Base-by-base conservation (phyloP, 768 basidiomycete species). In the Tylopilus subfusipes region DNA sequence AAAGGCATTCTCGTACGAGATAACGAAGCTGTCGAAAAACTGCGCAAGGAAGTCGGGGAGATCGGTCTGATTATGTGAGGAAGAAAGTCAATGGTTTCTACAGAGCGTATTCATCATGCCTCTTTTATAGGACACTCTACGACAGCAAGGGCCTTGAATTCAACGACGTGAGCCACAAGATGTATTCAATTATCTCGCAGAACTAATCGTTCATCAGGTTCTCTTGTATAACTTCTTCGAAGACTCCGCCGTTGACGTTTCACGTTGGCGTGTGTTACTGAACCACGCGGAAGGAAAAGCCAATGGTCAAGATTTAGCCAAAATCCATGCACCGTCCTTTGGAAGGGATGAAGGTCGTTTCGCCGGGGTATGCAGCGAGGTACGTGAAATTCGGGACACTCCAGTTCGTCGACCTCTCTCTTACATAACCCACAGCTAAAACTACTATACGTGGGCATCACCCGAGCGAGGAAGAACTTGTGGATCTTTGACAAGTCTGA, bases 201-300 rank as follows among this genome's bases (percentile, higher is more conserved):
- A 55, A 53, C 47, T 59, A 19, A 58, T 31, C 10, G 2, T 25
- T 19, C 11, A 40, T 42, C 52, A 88, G 86, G 86, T 90, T 5
- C 73, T 90, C 4, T 61, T 90, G 12, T 89, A 84, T 60, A 83
- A 90, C 57, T 89, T 89, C 68, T 90, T 90, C 59, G 76, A 81
- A 25, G 84, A 86, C 58, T 90, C 88, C 0, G 60, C 63, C 0
- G 68, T 79, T 2, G 77, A 77, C 34, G 53, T 65, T 2, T 68
- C 79, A 0, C 82, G 82, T 45, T 89, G 87, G 87, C 73, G 83
- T 11, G 73, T 85, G 2, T 69, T 87, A 5, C 63, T 84, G 5
- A 80, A 81, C 47, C 72, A 66, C 1, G 50, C 76, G 0, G 64
- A 72, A 31, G 63, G 67, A n/a, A 47, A 56, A 22, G 49, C 52